phyloP scores from a whole-genome alignment of 2,329 filamentous ascomycete species.

The Colletotrichum sojae region DNA sequence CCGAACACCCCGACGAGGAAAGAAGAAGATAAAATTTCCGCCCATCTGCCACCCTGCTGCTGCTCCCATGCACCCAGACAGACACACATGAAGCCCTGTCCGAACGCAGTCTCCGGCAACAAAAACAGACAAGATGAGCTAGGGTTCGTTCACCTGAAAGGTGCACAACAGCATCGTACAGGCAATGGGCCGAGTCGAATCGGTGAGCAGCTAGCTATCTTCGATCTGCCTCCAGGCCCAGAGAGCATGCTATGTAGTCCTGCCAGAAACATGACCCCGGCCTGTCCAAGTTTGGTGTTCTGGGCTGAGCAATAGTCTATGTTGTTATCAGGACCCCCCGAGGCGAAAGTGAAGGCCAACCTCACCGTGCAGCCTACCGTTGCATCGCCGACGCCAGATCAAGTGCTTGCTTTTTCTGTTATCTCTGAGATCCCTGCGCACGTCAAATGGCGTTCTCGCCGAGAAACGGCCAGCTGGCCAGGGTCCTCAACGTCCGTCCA shows the following conservation, averaged over 20 bases:
- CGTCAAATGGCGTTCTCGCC: conserved; percentile 6
- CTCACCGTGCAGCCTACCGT: conserved; percentile 23
- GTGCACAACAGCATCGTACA: conserved; percentile 4
- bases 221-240: conserved; percentile 19
- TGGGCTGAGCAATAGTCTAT: conserved; percentile 9
- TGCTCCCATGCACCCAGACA: conserved; percentile 17
- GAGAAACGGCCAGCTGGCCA: not conserved
- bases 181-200: conserved; percentile 1
- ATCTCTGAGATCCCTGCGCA: conserved; percentile 23
- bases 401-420: conserved; percentile 22
- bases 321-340: conserved; percentile 11
- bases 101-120: conserved; percentile 15
- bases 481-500: not conserved
- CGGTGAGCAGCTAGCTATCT: conserved; percentile 19
- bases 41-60: not conserved
- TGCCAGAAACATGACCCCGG: not conserved
- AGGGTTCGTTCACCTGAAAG: conserved; percentile 26
- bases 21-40: not conserved
- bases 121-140: conserved; percentile 16
- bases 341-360: not conserved
- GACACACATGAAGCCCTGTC: conserved; percentile 23
- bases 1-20: conserved; percentile 5
- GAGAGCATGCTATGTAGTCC: not conserved
- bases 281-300: not conserved
- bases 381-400: conserved; percentile 20